Percentiles rank a stretch among this genome's conserved stretches.
Conservation (phyloP, 1,284 basidiomycete genomes). For the Ceratobasidium sp. region DNA sequence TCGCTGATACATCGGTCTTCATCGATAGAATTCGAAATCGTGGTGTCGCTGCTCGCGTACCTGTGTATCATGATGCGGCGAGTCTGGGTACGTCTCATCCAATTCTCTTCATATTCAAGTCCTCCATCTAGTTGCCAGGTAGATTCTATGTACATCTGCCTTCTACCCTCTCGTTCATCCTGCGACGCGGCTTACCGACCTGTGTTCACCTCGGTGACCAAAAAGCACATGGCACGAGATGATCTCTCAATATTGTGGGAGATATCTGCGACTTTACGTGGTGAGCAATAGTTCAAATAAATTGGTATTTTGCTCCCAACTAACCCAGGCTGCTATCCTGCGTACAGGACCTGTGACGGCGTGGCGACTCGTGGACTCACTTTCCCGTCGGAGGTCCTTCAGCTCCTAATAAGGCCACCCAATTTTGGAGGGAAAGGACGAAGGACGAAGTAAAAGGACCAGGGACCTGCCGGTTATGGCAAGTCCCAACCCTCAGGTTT, state of each 20-base stretch:
- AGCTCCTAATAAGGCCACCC: too few species aligned
- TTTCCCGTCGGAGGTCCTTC: constrained; percentile 67
- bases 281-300: constrained; percentile 61
- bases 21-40: constrained; percentile 90
- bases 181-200: too few species aligned
- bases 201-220: constrained; percentile 52
- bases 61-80: constrained; percentile 88
- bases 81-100: constrained; percentile 70
- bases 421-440: too few species aligned
- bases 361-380: constrained; percentile 87
- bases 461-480: too few species aligned
- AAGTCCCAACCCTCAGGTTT: too few species aligned
- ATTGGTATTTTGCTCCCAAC: background rate
- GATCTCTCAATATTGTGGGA: constrained; percentile 93
- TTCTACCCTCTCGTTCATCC: constrained; percentile 82
- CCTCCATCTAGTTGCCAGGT: background rate
- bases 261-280: constrained; percentile 79
- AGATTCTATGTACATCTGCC: constrained; percentile 78
- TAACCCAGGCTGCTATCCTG: constrained; percentile 53
- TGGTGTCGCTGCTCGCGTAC: constrained; percentile 93
- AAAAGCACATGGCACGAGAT: constrained; percentile 83
- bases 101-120: background rate
- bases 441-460: too few species aligned
- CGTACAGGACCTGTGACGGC: constrained; percentile 78
- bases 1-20: background rate